Percentiles rank a stretch among this genome's conserved stretches.
Evolutionary conservation across 202 grass and related monocot species (phyloP).

Genomic region (Schoenoplectus triqueter): DNA sequence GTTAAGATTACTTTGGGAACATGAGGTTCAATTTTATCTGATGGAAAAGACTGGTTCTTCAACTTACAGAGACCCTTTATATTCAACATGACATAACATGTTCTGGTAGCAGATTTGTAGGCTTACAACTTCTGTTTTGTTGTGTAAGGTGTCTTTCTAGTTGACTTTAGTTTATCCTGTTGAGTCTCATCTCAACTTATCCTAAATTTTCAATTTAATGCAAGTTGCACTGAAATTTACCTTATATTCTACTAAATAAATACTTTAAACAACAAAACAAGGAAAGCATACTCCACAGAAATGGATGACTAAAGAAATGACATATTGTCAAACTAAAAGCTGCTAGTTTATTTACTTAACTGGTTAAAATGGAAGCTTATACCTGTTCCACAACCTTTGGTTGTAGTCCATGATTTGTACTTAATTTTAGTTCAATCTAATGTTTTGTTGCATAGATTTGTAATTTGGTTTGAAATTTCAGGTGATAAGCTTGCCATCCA

Average conservation of each 20-base stretch:
- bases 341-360: not conserved
- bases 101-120: slow-evolving; percentile 7
- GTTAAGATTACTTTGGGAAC: slow-evolving; percentile 6
- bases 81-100: not conserved
- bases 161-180: not conserved
- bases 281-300: not conserved
- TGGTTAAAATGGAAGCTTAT: not conserved
- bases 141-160: slow-evolving; percentile 12
- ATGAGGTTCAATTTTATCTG: not conserved
- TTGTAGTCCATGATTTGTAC: slow-evolving; percentile 8
- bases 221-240: not conserved
- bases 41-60: not conserved
- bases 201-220: not conserved
- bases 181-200: not conserved
- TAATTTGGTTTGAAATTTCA: slow-evolving; percentile 48
- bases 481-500: slow-evolving; percentile 84
- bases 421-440: not conserved
- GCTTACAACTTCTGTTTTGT: slow-evolving; percentile 9
- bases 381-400: not conserved
- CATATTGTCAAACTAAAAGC: not conserved
- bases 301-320: not conserved
- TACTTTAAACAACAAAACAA: not conserved
- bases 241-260: not conserved
- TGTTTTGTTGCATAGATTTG: not conserved
- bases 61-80: not conserved